These are phyloP conservation scores for Fulvia fulva DNA, from an alignment of 2,329 filamentous ascomycete species.

Conservation along the genomic window DNA sequence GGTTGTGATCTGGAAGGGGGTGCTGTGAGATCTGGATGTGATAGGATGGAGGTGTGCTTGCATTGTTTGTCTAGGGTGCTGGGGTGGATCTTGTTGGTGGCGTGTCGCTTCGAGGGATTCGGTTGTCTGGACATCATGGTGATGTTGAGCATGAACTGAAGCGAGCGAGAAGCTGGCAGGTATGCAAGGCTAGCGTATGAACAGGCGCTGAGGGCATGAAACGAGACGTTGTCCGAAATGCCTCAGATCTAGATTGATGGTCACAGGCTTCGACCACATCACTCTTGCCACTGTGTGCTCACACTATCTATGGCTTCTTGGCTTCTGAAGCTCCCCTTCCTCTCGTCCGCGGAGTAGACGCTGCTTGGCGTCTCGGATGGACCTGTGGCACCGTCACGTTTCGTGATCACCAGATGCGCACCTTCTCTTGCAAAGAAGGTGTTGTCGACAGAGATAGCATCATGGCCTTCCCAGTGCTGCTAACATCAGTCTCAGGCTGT, in stretches of 20 bases:
- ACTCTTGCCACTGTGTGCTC: no score
- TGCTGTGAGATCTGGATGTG: background rate
- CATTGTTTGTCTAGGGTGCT: slow-evolving; percentile 3
- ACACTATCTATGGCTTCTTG: no score
- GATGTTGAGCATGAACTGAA: background rate
- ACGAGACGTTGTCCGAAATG: no score
- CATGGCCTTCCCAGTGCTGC: slow-evolving; percentile 15
- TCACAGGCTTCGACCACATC: no score
- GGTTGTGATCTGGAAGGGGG: background rate
- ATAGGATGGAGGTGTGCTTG: slow-evolving; percentile 8
- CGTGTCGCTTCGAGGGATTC: background rate
- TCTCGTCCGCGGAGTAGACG: background rate
- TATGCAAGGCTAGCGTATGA: no score
- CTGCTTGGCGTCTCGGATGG: background rate
- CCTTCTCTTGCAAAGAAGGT: slow-evolving; percentile 10
- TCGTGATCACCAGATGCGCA: slow-evolving; percentile 7
- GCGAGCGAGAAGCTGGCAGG: no score
- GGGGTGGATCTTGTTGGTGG: background rate
- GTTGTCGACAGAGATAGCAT: slow-evolving; percentile 15
- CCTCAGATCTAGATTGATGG: no score
- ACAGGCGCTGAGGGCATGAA: no score
- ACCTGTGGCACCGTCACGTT: background rate
- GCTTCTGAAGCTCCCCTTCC: background rate
- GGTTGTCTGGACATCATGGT: background rate
- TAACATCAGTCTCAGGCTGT: background rate